These are phyloP conservation scores for Ophiostoma sp. DNA, from an alignment of 2,329 filamentous ascomycete species.

Conservation along the genomic window DNA sequence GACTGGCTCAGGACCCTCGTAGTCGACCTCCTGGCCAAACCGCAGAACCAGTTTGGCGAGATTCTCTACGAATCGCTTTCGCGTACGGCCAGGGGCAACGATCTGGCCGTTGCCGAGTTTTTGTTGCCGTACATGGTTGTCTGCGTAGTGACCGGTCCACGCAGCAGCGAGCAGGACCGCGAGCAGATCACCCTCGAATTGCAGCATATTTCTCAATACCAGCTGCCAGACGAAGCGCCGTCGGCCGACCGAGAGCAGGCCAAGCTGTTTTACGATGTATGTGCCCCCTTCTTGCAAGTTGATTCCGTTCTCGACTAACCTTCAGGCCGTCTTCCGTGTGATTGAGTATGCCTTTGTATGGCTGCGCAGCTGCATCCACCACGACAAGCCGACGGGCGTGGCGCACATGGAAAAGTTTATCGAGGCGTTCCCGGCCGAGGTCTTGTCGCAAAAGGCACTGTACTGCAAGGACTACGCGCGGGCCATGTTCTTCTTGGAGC, in stretches of 20 bases:
- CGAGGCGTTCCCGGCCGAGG: slow-evolving; percentile 67
- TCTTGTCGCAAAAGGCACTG: slow-evolving; percentile 79
- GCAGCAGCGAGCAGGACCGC: slow-evolving; percentile 53
- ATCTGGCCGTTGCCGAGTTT: slow-evolving; percentile 83
- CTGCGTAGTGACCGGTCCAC: slow-evolving; percentile 73
- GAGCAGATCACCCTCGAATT: slow-evolving; percentile 71
- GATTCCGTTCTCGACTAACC: neutral
- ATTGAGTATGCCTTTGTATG: slow-evolving; percentile 91
- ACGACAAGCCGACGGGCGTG: slow-evolving; percentile 59
- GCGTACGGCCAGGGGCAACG: slow-evolving; percentile 80
- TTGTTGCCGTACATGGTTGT: slow-evolving; percentile 83
- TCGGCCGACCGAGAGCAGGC: slow-evolving; percentile 71
- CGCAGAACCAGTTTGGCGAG: slow-evolving; percentile 70
- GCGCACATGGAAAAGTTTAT: slow-evolving; percentile 53
- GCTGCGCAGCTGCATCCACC: slow-evolving; percentile 73
- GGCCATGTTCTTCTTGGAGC: slow-evolving; percentile 92
- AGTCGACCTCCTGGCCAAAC: slow-evolving; percentile 77
- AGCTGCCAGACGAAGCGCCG: slow-evolving; percentile 50
- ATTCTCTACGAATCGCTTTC: slow-evolving; percentile 80
- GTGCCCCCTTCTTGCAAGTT: slow-evolving; percentile 30
- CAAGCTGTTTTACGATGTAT: slow-evolving; percentile 83
- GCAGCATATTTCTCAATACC: slow-evolving; percentile 68
- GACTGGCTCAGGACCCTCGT: slow-evolving; percentile 81
- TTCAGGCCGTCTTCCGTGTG: slow-evolving; percentile 79
- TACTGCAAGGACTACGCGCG: slow-evolving; percentile 91